Percentiles rank a stretch among this genome's conserved stretches.
phyloP scores from a whole-genome alignment of 208 protist species.

The Porcisia deanei region DNA sequence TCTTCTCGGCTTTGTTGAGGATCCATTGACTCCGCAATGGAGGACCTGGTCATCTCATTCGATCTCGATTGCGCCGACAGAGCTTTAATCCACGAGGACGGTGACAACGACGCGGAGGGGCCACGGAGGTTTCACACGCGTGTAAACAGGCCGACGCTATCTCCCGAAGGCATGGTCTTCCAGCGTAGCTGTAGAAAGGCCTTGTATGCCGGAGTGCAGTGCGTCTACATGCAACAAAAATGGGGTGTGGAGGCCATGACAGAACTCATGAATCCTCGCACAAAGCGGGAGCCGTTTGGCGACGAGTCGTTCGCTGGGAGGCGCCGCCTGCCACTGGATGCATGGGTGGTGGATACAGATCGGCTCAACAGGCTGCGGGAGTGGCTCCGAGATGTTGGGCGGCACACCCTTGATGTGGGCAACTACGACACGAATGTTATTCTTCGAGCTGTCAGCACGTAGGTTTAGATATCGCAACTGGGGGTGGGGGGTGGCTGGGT shows the following conservation, averaged over 20 bases:
- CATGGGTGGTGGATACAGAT: conserved; percentile 28
- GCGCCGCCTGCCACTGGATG: conserved; percentile 29
- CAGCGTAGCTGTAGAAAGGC: conserved; percentile 18
- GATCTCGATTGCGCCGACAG: conserved; percentile 24
- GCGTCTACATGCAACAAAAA: conserved; percentile 24
- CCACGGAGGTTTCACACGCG: too few species aligned
- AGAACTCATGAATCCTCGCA: not conserved
- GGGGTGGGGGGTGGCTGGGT: not conserved
- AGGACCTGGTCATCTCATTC: conserved; percentile 21
- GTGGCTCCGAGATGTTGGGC: conserved; percentile 21
- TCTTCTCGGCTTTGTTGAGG: conserved; percentile 36
- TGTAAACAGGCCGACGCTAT: conserved; percentile 1
- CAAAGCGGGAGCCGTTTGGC: conserved; percentile 10
- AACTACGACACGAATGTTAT: conserved; percentile 29
- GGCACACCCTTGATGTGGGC: not conserved
- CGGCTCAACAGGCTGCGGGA: conserved; percentile 14
- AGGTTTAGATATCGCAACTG: not conserved
- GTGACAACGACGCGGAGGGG: not conserved
- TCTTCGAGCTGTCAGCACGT: conserved; percentile 9
- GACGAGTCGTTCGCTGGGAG: conserved; percentile 16
- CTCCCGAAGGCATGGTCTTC: conserved; percentile 8
- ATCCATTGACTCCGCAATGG: not conserved
- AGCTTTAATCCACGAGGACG: not conserved
- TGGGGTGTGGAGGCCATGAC: conserved; percentile 14
- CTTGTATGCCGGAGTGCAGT: conserved; percentile 20